Percentiles rank a stretch among this genome's conserved stretches.
Evolutionary conservation across 1,284 basidiomycete species (phyloP).

Genomic region (Tilletiopsis washingtonensis): DNA sequence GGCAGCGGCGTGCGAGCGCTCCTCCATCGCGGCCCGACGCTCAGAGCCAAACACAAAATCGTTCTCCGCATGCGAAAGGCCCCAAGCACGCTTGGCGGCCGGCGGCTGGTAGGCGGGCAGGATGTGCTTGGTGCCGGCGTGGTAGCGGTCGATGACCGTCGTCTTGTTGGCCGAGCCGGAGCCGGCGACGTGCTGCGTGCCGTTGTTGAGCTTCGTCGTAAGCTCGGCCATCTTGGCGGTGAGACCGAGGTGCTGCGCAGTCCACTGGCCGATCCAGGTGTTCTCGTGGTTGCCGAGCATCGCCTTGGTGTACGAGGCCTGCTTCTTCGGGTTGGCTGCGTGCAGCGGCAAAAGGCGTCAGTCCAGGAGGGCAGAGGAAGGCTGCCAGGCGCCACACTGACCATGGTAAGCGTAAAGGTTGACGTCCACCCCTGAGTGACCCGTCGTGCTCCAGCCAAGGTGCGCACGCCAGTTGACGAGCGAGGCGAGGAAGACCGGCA

Average conservation of each 20-base stretch:
- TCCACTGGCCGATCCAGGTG: conserved; percentile 35
- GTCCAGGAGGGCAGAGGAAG: too few species aligned
- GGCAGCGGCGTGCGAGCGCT: too few species aligned
- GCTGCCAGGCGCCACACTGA: too few species aligned
- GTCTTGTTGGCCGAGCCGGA: not conserved
- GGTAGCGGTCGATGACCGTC: not conserved
- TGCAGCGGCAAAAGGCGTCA: too few species aligned
- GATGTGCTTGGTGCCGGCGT: not conserved
- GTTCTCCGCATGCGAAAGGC: too few species aligned
- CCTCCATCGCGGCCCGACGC: too few species aligned
- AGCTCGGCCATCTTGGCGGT: conserved; percentile 20
- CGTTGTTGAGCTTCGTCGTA: conserved; percentile 13
- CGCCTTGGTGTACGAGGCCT: too few species aligned
- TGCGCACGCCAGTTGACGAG: conserved; percentile 19
- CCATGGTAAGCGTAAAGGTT: too few species aligned
- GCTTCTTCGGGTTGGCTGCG: too few species aligned
- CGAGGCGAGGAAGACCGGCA: not conserved
- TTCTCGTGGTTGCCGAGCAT: conserved; percentile 32
- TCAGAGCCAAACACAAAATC: too few species aligned
- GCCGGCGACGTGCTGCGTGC: not conserved
- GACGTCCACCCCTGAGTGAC: conserved; percentile 48
- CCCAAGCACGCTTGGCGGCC: too few species aligned
- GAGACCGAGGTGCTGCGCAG: conserved; percentile 17
- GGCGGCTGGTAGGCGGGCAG: too few species aligned
- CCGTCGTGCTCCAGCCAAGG: conserved; percentile 29